Percentiles rank a stretch among this genome's conserved stretches.
Evolutionary conservation across 495 filamentous ascomycete species (phyloP).

Genomic region (Aspergillus wentii): DNA sequence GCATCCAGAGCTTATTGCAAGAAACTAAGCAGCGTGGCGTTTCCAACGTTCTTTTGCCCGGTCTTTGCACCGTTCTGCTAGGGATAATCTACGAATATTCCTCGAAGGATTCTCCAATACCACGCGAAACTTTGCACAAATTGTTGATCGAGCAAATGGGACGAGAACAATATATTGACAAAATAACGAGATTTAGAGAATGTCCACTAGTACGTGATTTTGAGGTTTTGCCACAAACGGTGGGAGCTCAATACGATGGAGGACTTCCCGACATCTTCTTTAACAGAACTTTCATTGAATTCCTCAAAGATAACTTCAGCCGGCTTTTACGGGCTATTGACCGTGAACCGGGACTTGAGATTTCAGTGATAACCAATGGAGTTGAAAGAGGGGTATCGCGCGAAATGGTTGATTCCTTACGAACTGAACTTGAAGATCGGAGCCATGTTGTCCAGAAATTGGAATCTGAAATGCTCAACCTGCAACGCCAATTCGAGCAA

Average conservation of each 20-base stretch:
- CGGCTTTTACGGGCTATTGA: slow-evolving; percentile 83
- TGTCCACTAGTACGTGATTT: slow-evolving; percentile 87
- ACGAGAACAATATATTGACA: slow-evolving; percentile 84
- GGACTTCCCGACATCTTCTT: slow-evolving; percentile 81
- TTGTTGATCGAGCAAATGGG: slow-evolving; percentile 76
- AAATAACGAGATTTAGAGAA: slow-evolving; percentile 70
- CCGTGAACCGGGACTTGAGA: slow-evolving; percentile 82
- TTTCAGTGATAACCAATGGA: slow-evolving; percentile 71
- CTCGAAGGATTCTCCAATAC: slow-evolving; percentile 90
- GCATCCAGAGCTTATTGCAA: slow-evolving; percentile 78
- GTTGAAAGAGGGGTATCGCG: slow-evolving; percentile 79
- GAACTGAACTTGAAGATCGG: slow-evolving; percentile 70
- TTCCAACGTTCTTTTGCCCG: slow-evolving; percentile 64
- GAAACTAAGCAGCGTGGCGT: slow-evolving; percentile 57
- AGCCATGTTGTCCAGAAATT: slow-evolving; percentile 62
- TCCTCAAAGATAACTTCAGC: slow-evolving; percentile 92
- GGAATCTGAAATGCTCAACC: slow-evolving; percentile 59
- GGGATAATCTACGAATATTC: slow-evolving; percentile 96
- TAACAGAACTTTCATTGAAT: slow-evolving; percentile 82
- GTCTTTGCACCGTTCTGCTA: slow-evolving; percentile 76
- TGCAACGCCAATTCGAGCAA: slow-evolving; percentile 67
- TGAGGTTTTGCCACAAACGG: slow-evolving; percentile 73
- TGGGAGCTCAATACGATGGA: slow-evolving; percentile 48
- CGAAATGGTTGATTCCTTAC: slow-evolving; percentile 77
- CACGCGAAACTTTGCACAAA: slow-evolving; percentile 75